Base-by-base conservation (phyloP, 164 flowering plant species). In the Stephania yunnanensis region DNA sequence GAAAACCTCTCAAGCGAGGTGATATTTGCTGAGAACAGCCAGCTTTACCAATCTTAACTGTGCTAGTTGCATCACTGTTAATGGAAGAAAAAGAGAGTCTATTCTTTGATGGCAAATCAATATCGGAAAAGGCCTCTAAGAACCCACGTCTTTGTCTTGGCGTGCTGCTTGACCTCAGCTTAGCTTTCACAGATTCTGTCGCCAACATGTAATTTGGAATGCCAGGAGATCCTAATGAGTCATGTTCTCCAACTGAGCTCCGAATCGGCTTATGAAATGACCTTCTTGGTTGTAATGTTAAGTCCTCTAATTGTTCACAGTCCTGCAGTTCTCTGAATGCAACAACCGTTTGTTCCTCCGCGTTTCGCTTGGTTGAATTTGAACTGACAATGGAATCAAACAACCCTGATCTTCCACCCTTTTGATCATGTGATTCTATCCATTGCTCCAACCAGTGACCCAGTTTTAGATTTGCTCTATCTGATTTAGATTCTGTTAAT, bases 101-200 rank as follows among this genome's bases (percentile, higher is more conserved):
- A 15, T 80, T 74, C 74, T 78, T 83, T 17, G 78, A 76, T 7
- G 83, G 84, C 17, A 85, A 83, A 70, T 55, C 78, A 52, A 74
- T 79, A 68, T 84, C 87, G 66, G 80, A 79, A 70, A 66, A 80
- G 10, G 74, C 20, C 46, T 85, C 93, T 36, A 65, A n/a, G 50
- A 75, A 70, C 42, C 81, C 80, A 17, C 75, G 45, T n/a, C 90
- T 81, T 78, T 87, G 95, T 79, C 79, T 91, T 55, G 95, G 92
- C 15, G 85, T 87, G 84, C 98, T 93, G 71, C 79, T 74, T 0
- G 97, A 89, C 82, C 98, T 84, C 36, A 80, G 74, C 81, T 85
- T 93, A 22, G 92, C 92, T 83, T 84, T 89, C 19, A 90, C 86
- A 20, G 97, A 91, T 81, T 88, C 87, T 7, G 97, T 92, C 7